phyloP scores from a whole-genome alignment of 176 grass and related monocot genomes.

The Alloteropsis semialata region DNA sequence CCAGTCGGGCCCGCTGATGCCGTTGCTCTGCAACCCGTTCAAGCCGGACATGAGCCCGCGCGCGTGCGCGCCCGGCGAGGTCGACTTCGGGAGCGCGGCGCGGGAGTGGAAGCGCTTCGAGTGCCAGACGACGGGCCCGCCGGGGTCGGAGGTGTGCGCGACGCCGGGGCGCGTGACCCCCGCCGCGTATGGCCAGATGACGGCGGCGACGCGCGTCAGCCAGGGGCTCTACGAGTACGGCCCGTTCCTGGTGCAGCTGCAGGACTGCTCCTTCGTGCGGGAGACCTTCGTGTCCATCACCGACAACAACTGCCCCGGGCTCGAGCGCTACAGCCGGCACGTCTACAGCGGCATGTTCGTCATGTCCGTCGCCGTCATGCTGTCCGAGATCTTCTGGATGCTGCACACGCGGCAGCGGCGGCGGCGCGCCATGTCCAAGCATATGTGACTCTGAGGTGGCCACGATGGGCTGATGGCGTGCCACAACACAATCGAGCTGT shows the following conservation, averaged over 20 bases:
- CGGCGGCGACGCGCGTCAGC: constrained; percentile 56
- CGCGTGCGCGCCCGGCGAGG: constrained; percentile 52
- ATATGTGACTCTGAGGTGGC: neutral
- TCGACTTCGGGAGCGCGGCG: constrained; percentile 53
- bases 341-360: constrained; percentile 60
- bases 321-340: constrained; percentile 51
- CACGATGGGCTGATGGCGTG: too few species aligned
- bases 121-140: constrained; percentile 31
- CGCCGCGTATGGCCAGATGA: constrained; percentile 70
- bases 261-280: constrained; percentile 83
- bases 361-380: constrained; percentile 56
- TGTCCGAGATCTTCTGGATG: constrained; percentile 73
- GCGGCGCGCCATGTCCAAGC: constrained; percentile 49
- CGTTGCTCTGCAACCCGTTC: constrained; percentile 69
- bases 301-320: constrained; percentile 65
- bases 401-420: constrained; percentile 64
- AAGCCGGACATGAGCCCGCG: constrained; percentile 57
- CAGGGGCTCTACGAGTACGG: constrained; percentile 63
- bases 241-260: constrained; percentile 71
- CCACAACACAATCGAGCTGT: neutral
- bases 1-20: constrained; percentile 82
- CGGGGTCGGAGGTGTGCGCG: constrained; percentile 54
- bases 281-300: constrained; percentile 68
- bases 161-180: constrained; percentile 66
- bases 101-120: constrained; percentile 68